phyloP scores from a whole-genome alignment of 1,139 yeast genomes.

The Nakaseomyces nivariensis region DNA sequence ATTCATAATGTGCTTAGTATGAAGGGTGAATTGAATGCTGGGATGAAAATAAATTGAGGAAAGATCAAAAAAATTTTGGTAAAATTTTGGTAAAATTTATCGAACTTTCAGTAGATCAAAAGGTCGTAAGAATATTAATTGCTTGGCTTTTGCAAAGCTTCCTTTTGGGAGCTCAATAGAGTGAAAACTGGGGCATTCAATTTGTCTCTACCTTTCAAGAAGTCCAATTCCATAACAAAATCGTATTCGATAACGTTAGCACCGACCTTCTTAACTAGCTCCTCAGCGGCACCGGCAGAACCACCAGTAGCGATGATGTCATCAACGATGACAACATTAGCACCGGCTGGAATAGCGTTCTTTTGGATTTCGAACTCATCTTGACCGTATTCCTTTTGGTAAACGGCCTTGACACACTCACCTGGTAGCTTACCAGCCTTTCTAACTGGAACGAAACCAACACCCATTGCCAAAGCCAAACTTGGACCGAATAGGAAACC shows the following conservation, averaged over 20 bases:
- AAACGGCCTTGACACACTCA: conserved; percentile 58
- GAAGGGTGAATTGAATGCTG: background rate
- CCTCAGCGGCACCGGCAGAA: conserved; percentile 89
- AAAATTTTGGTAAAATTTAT: background rate
- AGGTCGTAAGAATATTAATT: background rate
- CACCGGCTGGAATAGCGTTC: conserved; percentile 69
- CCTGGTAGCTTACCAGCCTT: conserved; percentile 96
- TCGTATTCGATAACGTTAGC: conserved; percentile 71
- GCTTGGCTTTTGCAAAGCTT: conserved; percentile 2
- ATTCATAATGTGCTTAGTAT: background rate
- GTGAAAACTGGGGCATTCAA: conserved; percentile 81
- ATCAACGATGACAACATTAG: conserved; percentile 79
- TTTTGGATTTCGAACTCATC: conserved; percentile 86
- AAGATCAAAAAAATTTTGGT: background rate
- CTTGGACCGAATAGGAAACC: conserved; percentile 96
- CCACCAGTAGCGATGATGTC: conserved; percentile 99
- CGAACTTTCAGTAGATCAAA: too few species aligned
- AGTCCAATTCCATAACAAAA: conserved; percentile 89
- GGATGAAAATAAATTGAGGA: background rate
- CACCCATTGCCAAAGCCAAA: conserved; percentile 76
- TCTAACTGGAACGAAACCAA: conserved; percentile 91
- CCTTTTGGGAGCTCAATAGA: conserved; percentile 64
- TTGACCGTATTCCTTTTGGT: conserved; percentile 83
- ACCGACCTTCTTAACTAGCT: conserved; percentile 55
- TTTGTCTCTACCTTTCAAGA: conserved; percentile 86